These are phyloP conservation scores for Immersiporthe knoxdaviesiana DNA, from an alignment of 2,329 filamentous ascomycete genomes.

Conservation along the genomic window DNA sequence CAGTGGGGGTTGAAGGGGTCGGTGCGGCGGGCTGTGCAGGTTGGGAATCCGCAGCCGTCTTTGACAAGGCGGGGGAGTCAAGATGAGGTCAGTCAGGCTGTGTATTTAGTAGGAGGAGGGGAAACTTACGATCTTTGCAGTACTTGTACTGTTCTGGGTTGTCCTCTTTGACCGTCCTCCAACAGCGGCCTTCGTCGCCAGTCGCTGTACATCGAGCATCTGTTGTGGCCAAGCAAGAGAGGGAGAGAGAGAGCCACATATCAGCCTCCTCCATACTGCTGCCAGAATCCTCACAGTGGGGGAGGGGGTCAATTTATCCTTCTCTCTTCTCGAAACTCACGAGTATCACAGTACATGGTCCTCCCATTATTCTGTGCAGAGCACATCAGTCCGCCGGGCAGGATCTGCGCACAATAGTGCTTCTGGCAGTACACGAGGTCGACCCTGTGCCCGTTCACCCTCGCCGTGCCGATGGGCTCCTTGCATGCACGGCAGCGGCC, in stretches of 20 bases:
- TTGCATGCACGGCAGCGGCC: conserved; percentile 22
- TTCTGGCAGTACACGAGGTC: conserved; percentile 26
- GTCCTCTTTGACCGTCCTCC: conserved; percentile 31
- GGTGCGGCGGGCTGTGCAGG: conserved; percentile 26
- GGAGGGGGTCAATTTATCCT: too few relatives aligned
- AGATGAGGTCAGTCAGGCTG: background rate
- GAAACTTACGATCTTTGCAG: conserved; percentile 33
- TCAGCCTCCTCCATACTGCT: too few relatives aligned
- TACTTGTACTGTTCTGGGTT: conserved; percentile 33
- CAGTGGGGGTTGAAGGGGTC: conserved; percentile 23
- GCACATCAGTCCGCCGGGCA: conserved; percentile 18
- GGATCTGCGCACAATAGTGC: conserved; percentile 22
- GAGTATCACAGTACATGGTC: conserved; percentile 24
- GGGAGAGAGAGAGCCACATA: too few relatives aligned
- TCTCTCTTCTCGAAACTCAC: too few relatives aligned
- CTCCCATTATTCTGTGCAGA: conserved; percentile 25
- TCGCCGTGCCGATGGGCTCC: conserved; percentile 20
- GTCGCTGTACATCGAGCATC: conserved; percentile 29
- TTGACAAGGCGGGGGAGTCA: background rate
- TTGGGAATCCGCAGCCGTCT: conserved; percentile 32
- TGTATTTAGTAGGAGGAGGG: too few relatives aligned
- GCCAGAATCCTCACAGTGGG: too few relatives aligned
- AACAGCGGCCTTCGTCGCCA: conserved; percentile 29
- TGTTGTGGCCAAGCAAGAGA: too few relatives aligned
- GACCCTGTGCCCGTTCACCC: conserved; percentile 16